phyloP scores from a whole-genome alignment of 495 filamentous ascomycete species.

The Lasiosphaeris hirsuta region DNA sequence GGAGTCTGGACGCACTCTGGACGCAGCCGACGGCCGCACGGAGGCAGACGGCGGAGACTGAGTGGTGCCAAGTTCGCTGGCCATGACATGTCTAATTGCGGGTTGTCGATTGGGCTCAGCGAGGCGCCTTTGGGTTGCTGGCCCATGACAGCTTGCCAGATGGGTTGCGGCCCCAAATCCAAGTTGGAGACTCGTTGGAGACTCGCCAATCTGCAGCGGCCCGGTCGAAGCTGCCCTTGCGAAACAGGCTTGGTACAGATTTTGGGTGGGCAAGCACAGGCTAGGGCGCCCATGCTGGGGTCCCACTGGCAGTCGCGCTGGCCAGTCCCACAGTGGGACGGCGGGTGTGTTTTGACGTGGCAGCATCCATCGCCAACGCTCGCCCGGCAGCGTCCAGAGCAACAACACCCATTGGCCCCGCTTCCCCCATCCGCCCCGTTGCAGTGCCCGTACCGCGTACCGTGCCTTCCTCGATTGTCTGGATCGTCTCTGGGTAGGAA shows the following conservation, averaged over 20 bases:
- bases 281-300: not conserved
- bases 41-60: not conserved
- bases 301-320: constrained; percentile 4
- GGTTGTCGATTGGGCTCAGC: constrained; percentile 26
- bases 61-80: constrained; percentile 17
- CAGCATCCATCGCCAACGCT: constrained; percentile 25
- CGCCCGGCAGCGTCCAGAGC: not conserved
- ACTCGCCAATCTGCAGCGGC: constrained; percentile 15
- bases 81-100: constrained; percentile 18
- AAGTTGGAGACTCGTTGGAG: not conserved
- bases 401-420: constrained; percentile 18
- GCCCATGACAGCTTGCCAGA: constrained; percentile 20
- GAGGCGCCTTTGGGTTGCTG: constrained; percentile 10
- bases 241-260: constrained; percentile 13
- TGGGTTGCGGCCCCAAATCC: constrained; percentile 12
- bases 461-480: not conserved
- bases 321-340: not conserved
- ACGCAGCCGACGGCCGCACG: too few species aligned
- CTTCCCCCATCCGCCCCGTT: constrained; percentile 5
- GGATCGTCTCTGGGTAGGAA: not conserved
- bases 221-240: not conserved
- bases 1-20: too few species aligned
- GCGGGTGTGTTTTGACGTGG: constrained; percentile 27
- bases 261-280: not conserved
- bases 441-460: not conserved